Evolutionary conservation across 768 basidiomycete genomes (phyloP), one percentile per base, ranked within the genome.

Genomic region (Clitopilus hobsonii): DNA sequence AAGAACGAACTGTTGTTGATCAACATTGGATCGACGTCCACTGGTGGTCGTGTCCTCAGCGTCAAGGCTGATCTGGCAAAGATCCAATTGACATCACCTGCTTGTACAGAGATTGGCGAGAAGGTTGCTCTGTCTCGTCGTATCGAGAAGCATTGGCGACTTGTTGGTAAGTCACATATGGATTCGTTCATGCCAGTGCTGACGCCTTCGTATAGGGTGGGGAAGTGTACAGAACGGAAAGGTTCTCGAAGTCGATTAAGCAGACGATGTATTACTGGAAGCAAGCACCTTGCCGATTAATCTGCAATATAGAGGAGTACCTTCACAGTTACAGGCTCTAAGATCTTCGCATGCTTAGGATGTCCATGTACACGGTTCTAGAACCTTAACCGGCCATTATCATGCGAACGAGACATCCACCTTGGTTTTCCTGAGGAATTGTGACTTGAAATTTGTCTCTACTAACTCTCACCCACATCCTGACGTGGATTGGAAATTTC

Each of bases 141-240:
- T 61, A 97, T 98, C 61, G 96, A 98, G 74, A 97, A 97, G 75
- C 95, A 96, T 75, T 97, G 94, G 94, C 89, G 94, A 54, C 82
- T 97, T 63, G 94, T 98, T 53, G 94, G 92, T 87, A 65, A 75
- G 89, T 83, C 36, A 8, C 16, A n/a, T 28, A 41, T 32, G 10
- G 48, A 10, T 13, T 26, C 6, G n/a, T 36, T 23, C 38, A 23
- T 38, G 0, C 32, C 11, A 8, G 5, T 49, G 28, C 20, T 56
- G 24, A 23, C n/a, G 5, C 28, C 4, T 2, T 23, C 52, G 49
- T 32, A 7, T 50, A 80, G 78, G 80, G 22, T 82, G 81, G 81
- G 91, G 91, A 59, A 92, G 89, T 65, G 89, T 93, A 24, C 89
- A 91, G 62, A 84, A 89, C 18, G 91, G 91, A 52, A 91, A 89